phyloP scores from a whole-genome alignment of 306 rosid genomes.

The Quercus variabilis region DNA sequence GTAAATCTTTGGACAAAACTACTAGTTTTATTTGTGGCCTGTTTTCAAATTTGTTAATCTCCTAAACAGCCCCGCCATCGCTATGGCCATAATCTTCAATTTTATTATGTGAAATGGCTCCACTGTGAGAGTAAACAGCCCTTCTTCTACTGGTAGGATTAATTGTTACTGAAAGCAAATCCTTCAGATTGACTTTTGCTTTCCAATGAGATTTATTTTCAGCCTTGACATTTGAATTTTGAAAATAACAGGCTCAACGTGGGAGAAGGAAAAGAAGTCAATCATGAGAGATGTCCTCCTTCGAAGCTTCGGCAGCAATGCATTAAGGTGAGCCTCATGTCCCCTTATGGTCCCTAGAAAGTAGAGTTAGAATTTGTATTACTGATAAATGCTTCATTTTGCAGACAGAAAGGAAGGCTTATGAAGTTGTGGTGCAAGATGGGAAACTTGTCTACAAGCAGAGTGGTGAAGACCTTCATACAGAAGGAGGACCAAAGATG shows the following conservation, averaged over 20 bases:
- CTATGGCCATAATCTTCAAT: slow-evolving; percentile 92
- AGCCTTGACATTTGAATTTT: slow-evolving; percentile 4
- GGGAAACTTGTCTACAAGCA: slow-evolving; percentile 54
- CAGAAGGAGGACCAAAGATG: slow-evolving; percentile 42
- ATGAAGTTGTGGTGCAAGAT: slow-evolving; percentile 47
- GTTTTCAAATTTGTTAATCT: slow-evolving; percentile 4
- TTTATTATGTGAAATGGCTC: slow-evolving; percentile 72
- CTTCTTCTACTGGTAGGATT: slow-evolving; percentile 77
- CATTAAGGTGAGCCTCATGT: slow-evolving; percentile 55
- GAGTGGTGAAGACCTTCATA: slow-evolving; percentile 45
- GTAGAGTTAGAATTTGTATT: too few species aligned
- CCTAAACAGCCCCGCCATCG: slow-evolving; percentile 78
- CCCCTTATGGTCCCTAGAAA: not conserved
- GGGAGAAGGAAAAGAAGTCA: slow-evolving; percentile 73
- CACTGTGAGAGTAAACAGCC: slow-evolving; percentile 75
- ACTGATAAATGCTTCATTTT: slow-evolving; percentile 11
- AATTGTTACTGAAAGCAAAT: not conserved
- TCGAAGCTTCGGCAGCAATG: slow-evolving; percentile 72
- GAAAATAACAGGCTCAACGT: slow-evolving; percentile 62
- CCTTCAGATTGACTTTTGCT: not conserved
- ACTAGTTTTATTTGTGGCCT: not conserved
- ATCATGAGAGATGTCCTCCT: slow-evolving; percentile 52
- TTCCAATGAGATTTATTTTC: slow-evolving; percentile 3
- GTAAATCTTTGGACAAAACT: slow-evolving; percentile 5
- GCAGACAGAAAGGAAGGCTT: slow-evolving; percentile 64